These are phyloP conservation scores for Cladobotryum mycophilum DNA, from an alignment of 2,329 filamentous ascomycete species.

Conservation along the genomic window DNA sequence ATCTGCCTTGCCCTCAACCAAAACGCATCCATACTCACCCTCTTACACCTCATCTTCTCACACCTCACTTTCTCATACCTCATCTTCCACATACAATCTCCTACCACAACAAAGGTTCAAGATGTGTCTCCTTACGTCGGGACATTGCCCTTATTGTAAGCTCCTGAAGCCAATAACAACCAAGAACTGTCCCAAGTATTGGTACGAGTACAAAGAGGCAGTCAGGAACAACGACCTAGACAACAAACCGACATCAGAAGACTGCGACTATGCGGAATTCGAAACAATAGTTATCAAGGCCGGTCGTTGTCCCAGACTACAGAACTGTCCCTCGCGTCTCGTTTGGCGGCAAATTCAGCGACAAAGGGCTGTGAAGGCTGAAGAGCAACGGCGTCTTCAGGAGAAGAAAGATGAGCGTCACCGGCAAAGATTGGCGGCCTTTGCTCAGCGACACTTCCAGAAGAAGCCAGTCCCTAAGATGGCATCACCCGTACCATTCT, in stretches of 20 bases:
- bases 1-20: no score
- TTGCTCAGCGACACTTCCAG: neutral
- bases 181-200: neutral
- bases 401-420: neutral
- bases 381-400: neutral
- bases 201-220: neutral
- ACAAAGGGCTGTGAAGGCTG: neutral
- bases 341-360: neutral
- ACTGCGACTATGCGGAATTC: neutral
- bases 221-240: neutral
- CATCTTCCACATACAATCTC: no score
- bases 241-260: neutral
- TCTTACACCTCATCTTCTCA: no score
- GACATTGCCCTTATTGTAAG: neutral
- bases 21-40: no score
- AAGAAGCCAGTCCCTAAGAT: neutral
- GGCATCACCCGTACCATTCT: no score
- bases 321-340: neutral
- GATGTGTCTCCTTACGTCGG: neutral
- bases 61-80: no score
- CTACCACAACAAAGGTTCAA: no score
- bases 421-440: neutral
- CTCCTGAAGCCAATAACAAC: neutral
- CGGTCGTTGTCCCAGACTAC: neutral
- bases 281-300: neutral